Evolutionary conservation across 2,329 filamentous ascomycete species (phyloP), one percentile per base, ranked within the genome.

Genomic region (Phaeosphaeriaceae sp.): DNA sequence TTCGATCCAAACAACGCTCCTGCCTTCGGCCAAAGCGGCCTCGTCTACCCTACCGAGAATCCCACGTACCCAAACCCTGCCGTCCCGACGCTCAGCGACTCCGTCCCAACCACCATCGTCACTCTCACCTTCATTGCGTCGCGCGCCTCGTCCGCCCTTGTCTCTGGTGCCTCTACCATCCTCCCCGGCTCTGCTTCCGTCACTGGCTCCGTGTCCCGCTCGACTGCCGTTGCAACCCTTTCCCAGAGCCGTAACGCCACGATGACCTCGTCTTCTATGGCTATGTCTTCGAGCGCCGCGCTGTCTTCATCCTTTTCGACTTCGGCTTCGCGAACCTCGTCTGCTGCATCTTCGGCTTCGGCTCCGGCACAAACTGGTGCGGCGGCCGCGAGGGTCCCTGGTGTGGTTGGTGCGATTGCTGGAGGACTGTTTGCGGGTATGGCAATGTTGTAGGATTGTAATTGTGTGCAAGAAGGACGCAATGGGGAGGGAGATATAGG

Each of bases 361-460:
- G 60, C 52, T 8, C 55, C 63, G 11, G 55, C 65, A 17, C 52
- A 59, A 44, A 67, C 62, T 3, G 68, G 58, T 19, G 70, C 67
- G 10, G 70, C 68, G 21, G 54, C 53, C 7, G 58, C 52, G 5
- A 66, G 64, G 15, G 58, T 59, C 32, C 63, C 60, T 3, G 60
- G 61, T 49, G 52, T 65, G 4, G 53, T 70, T 26, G 68, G 67
- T 11, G 56, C 55, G 28, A 57, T 72, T 9, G 62, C 57, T 28
- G 70, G 67, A 46, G 68, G 67, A 23, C 13, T 72, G 40, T 49
- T 66, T 30, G 69, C 66, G 54, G 68, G 68, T 43, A 53, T 68
- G 59, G 67, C 58, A 13, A 52, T 71, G 52, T 46, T 65, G 30
- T 60, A 59, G 32, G 40, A n/a, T 13, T 23, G 17, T n/a, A 21